Base-by-base conservation (phyloP, 257 asterid species). In the Forsythia viridissima region DNA sequence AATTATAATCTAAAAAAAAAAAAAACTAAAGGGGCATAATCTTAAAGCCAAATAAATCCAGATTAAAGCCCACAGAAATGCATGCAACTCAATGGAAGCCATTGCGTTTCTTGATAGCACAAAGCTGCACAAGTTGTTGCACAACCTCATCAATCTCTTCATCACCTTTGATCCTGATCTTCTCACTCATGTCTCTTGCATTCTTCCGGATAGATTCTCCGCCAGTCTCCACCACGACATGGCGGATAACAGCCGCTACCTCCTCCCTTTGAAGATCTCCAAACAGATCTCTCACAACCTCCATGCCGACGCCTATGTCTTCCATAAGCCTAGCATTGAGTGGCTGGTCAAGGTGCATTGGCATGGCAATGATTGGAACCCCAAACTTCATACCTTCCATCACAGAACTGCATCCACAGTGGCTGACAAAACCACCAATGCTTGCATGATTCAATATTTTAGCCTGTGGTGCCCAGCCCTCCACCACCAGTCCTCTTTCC, bases 331-430 rank as follows among this genome's bases (percentile, higher is more conserved):
- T 83, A 3, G 91, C 88, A 65, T 87, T 87, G 11, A 85, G 76
- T 0, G 88, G 91, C 65, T 85, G 88, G 39, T 87, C 89, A 18
- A 82, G 79, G 44, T 84, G 84, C 85, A 86, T 79, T 10, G 92
- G 92, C 84, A 86, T 81, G 72, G 90, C 90, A 24, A 88, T 81
- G 1, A 88, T 86, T 1, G 92, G 92, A 2, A 86, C 89, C 1
- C 89, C 92, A 71, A 79, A 81, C n/a, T 77, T 83, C 81, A 86
- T 81, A n/a, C 84, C 81, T 77, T 88, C 90, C 82, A 84, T 82
- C 63, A 81, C 70, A 13, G 92, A 88, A 40, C 88, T 86, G 55
- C 92, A 88, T 3, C 91, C 89, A 71, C 91, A 88, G 38, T 88
- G 89, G 70, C 88, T 87, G 48, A 85, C 85, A 74, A 86, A 86